phyloP scores from a whole-genome alignment of 108 stramenopile species.

The Cyclostephanos tholiformis region DNA sequence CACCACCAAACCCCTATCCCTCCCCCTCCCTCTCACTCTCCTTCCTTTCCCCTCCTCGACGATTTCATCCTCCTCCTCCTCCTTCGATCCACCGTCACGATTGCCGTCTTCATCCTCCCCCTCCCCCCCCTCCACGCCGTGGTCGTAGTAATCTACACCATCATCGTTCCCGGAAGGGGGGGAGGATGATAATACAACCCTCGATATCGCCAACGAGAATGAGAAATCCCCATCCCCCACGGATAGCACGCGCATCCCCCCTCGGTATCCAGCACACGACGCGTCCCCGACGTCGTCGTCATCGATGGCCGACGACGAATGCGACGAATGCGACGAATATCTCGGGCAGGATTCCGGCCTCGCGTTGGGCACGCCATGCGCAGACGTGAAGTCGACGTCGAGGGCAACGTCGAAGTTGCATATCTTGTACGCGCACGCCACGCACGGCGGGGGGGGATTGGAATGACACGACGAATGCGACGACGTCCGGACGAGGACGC shows the following conservation, averaged over 20 bases:
- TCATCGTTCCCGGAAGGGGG: not conserved
- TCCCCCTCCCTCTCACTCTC: not conserved
- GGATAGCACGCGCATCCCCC: slow-evolving; percentile 74
- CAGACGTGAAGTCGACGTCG: slow-evolving; percentile 62
- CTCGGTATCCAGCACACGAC: slow-evolving; percentile 52
- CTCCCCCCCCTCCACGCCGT: not conserved
- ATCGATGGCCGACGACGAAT: not conserved
- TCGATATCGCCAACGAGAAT: slow-evolving; percentile 83
- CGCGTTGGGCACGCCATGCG: slow-evolving; percentile 57
- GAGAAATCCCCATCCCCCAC: slow-evolving; percentile 94
- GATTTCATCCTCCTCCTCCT: not conserved
- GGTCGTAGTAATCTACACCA: not conserved
- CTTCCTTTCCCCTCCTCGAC: slow-evolving; percentile 9
- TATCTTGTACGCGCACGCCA: slow-evolving; percentile 90
- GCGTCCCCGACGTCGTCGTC: not conserved
- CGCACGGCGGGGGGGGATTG: slow-evolving; percentile 45
- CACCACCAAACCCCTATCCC: slow-evolving; percentile 33
- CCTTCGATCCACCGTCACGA: not conserved
- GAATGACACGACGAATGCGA: not conserved
- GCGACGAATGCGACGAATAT: not conserved
- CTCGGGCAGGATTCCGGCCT: slow-evolving; percentile 83
- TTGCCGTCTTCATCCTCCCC: no score
- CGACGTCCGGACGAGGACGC: not conserved
- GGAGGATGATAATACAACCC: slow-evolving; percentile 28
- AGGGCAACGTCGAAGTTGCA: slow-evolving; percentile 74